Conservation (phyloP, 345 rosid genomes). For the Aquilaria sinensis region DNA sequence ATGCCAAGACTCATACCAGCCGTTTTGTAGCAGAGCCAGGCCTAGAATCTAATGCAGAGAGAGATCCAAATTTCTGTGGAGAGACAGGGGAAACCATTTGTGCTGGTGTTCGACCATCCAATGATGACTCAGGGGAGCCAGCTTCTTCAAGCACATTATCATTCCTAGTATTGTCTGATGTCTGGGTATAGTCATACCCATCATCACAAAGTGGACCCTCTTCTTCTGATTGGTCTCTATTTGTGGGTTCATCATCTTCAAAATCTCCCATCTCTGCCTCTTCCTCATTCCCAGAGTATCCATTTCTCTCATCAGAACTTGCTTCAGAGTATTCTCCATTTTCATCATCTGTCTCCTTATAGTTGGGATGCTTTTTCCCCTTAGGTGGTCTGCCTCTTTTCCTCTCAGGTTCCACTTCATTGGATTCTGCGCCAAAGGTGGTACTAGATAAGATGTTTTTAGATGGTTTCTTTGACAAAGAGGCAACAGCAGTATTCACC, state of each 20-base stretch:
- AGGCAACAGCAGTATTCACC: slow-evolving; percentile 63
- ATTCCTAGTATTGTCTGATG: slow-evolving; percentile 45
- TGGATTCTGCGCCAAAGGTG: slow-evolving; percentile 40
- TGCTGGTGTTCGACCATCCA: slow-evolving; percentile 56
- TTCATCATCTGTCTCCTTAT: slow-evolving; percentile 94
- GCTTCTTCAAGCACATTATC: slow-evolving; percentile 49
- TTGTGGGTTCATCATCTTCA: slow-evolving; percentile 75
- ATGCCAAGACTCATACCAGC: slow-evolving; percentile 46
- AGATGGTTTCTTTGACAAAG: slow-evolving; percentile 84
- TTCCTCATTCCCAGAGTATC: slow-evolving; percentile 75
- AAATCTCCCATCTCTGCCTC: slow-evolving; percentile 78
- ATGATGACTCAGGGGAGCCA: slow-evolving; percentile 91
- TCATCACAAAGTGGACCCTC: slow-evolving; percentile 52
- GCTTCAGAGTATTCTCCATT: slow-evolving; percentile 83
- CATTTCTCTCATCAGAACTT: slow-evolving; percentile 81
- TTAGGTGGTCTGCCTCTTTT: slow-evolving; percentile 77
- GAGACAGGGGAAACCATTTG: slow-evolving; percentile 82
- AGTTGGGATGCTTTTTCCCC: slow-evolving; percentile 75
- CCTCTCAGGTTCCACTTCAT: slow-evolving; percentile 60
- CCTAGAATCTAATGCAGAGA: slow-evolving; percentile 92
- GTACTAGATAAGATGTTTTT: slow-evolving; percentile 52
- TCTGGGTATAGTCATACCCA: slow-evolving; percentile 47
- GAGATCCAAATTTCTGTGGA: slow-evolving; percentile 90
- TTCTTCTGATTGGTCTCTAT: slow-evolving; percentile 76
- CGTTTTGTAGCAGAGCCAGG: slow-evolving; percentile 76